These are phyloP conservation scores for Blastobotrys attinorum DNA, from an alignment of 805 yeast genomes.

Conservation along the genomic window DNA sequence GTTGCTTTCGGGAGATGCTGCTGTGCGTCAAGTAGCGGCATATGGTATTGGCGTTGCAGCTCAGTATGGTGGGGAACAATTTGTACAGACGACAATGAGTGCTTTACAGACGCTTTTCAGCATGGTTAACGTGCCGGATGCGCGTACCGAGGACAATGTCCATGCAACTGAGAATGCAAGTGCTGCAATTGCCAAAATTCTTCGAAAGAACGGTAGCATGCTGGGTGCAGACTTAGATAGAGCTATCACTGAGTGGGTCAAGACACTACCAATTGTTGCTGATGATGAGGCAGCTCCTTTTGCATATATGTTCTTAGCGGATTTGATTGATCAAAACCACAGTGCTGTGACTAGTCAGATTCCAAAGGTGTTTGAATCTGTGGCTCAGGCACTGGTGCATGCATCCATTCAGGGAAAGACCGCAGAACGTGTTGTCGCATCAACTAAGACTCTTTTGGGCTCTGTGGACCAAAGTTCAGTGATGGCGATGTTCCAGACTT, in stretches of 20 bases:
- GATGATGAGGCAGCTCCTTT: slow-evolving; percentile 87
- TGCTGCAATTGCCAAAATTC: slow-evolving; percentile 75
- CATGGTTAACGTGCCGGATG: slow-evolving; percentile 67
- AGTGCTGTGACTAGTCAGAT: slow-evolving; percentile 46
- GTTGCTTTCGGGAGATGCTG: slow-evolving; percentile 38
- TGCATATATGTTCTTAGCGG: slow-evolving; percentile 67
- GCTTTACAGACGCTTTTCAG: slow-evolving; percentile 70
- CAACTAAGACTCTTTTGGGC: slow-evolving; percentile 57
- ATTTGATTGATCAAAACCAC: slow-evolving; percentile 61
- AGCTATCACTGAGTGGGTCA: slow-evolving; percentile 69
- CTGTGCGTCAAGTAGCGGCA: slow-evolving; percentile 81
- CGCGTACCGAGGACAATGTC: slow-evolving; percentile 76
- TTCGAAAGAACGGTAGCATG: slow-evolving; percentile 54
- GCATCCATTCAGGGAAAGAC: slow-evolving; percentile 60
- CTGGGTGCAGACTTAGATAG: slow-evolving; percentile 48
- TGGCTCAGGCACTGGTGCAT: slow-evolving; percentile 67
- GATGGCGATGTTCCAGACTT: slow-evolving; percentile 50
- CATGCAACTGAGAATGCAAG: slow-evolving; percentile 82
- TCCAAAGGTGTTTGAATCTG: slow-evolving; percentile 56
- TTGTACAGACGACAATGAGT: slow-evolving; percentile 54
- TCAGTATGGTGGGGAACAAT: slow-evolving; percentile 61
- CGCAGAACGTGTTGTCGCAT: slow-evolving; percentile 55
- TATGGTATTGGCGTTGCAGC: slow-evolving; percentile 82
- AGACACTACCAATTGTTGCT: slow-evolving; percentile 68
- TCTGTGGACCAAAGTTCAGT: slow-evolving; percentile 65